Evolutionary conservation across 225 moss, liverwort and hornwort species (phyloP), one percentile per base, ranked within the genome.

Genomic region (Climacium dendroides): DNA sequence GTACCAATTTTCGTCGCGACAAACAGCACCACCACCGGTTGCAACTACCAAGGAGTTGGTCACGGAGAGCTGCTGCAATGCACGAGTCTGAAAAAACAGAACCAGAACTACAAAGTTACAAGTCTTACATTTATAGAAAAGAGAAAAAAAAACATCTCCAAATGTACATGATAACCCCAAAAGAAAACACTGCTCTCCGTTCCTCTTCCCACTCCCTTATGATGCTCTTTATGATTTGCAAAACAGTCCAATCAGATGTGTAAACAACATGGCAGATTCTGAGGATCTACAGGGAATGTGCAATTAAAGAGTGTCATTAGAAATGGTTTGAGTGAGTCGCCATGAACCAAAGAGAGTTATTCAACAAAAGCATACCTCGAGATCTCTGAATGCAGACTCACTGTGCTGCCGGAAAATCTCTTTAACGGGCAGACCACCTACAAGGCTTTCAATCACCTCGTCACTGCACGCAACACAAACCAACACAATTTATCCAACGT

Each of bases 21-120:
- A 70, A 63, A 99, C 97, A 47, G 95, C 98, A 87, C 98, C 98
- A 66, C 97, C 97, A 76, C 98, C 97, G 52, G 98, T 97, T 13
- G 97, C 97, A 86, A 99, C 97, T 65, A 99, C 97, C 86, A 99
- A 86, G 30, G 90, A 90, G 47, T 87, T 89, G 59, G 91, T 74
- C 48, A 74, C 86, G 34, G 93, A 93, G 53, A 99, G 95, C 79
- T 97, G 91, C 87, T 85, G 83, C 41, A 99, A 86, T 50, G 95
- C 96, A 77, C 94, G 96, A 53, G 93, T 90, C 93, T 97, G 93
- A 64, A 70, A 59, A 74, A 19, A 45, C 64, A 82, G 47, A 81
- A 80, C 45, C 85, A 73, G 45, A 87, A 58, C 45, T 60, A 32
- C 85, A n/a, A 89, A 19, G 78, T 78, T 76, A 76, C 20, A 83